Conservation (phyloP, 768 basidiomycete genomes). For the Kwoniella botswanensis region DNA sequence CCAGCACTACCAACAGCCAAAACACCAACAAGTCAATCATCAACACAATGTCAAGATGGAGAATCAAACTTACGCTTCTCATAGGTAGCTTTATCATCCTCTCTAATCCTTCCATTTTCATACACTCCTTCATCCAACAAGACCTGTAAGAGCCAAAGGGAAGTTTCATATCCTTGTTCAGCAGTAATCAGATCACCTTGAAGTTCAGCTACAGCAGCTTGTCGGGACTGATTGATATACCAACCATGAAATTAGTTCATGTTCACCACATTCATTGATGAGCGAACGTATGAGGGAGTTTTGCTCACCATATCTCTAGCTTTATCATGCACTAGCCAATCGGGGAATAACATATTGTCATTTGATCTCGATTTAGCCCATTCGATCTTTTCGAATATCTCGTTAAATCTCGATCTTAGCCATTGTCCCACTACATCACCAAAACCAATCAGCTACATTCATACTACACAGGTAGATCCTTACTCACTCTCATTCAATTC, state of each 20-base stretch:
- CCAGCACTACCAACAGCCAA: slow-evolving; percentile 30
- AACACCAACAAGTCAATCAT: not conserved
- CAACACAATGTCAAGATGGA: not conserved
- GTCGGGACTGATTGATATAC: slow-evolving; percentile 70
- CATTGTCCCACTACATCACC: slow-evolving; percentile 64
- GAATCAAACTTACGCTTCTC: slow-evolving; percentile 57
- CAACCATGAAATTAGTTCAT: no score
- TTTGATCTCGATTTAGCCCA: slow-evolving; percentile 60
- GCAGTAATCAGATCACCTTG: slow-evolving; percentile 81
- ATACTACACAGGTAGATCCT: not conserved
- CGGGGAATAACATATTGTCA: slow-evolving; percentile 78
- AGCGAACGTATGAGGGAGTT: no score
- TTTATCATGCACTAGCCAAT: slow-evolving; percentile 90
- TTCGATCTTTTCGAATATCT: slow-evolving; percentile 89
- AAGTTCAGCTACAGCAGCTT: slow-evolving; percentile 88
- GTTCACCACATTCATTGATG: no score
- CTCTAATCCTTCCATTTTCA: slow-evolving; percentile 52
- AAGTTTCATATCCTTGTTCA: slow-evolving; percentile 92
- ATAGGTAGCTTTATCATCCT: slow-evolving; percentile 58
- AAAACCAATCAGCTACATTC: slow-evolving; percentile 9
- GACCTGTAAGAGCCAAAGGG: slow-evolving; percentile 89
- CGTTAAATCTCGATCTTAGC: slow-evolving; percentile 93
- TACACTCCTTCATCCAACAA: slow-evolving; percentile 75
- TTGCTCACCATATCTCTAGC: slow-evolving; percentile 76
- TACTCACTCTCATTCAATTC: slow-evolving; percentile 67